Conservation (phyloP, 2,329 filamentous ascomycete species). For the Aspergillus arachidicola region DNA sequence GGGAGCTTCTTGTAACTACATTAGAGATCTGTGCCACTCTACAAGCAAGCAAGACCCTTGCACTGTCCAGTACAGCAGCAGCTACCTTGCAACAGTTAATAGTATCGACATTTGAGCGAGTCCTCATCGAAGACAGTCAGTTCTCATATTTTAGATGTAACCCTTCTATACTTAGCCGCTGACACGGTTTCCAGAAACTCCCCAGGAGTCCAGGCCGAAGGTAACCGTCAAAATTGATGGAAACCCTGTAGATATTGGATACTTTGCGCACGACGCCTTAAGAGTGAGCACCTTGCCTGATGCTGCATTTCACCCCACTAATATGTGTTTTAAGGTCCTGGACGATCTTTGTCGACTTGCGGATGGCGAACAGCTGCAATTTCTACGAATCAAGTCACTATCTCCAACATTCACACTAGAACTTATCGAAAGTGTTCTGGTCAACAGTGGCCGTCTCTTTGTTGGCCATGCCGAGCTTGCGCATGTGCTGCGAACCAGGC, state of each 20-base stretch:
- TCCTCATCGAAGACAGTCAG: slow-evolving; percentile 77
- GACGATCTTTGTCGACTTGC: slow-evolving; percentile 87
- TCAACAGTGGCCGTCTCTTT: slow-evolving; percentile 82
- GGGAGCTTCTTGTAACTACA: slow-evolving; percentile 76
- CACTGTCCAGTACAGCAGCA: slow-evolving; percentile 92
- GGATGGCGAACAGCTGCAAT: slow-evolving; percentile 80
- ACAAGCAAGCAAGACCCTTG: slow-evolving; percentile 87
- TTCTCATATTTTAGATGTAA: slow-evolving; percentile 18
- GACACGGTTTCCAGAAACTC: slow-evolving; percentile 22
- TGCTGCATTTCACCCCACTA: slow-evolving; percentile 1
- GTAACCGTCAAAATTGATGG: slow-evolving; percentile 70
- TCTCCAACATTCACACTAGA: slow-evolving; percentile 85
- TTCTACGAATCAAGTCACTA: slow-evolving; percentile 75
- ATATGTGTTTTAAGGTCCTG: slow-evolving; percentile 62
- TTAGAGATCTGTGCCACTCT: slow-evolving; percentile 90
- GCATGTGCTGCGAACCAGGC: slow-evolving; percentile 71
- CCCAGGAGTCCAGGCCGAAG: slow-evolving; percentile 56
- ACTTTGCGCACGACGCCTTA: slow-evolving; percentile 83
- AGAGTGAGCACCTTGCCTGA: slow-evolving; percentile 52
- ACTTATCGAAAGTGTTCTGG: slow-evolving; percentile 85
- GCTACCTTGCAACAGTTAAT: slow-evolving; percentile 96
- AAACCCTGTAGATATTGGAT: slow-evolving; percentile 66
- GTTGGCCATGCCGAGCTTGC: slow-evolving; percentile 77
- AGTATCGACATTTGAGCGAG: slow-evolving; percentile 90
- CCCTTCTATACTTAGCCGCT: slow-evolving; percentile 5